Evolutionary conservation across 306 rosid genomes (phyloP), one percentile per base, ranked within the genome.

Genomic region (Glycine tomentella): DNA sequence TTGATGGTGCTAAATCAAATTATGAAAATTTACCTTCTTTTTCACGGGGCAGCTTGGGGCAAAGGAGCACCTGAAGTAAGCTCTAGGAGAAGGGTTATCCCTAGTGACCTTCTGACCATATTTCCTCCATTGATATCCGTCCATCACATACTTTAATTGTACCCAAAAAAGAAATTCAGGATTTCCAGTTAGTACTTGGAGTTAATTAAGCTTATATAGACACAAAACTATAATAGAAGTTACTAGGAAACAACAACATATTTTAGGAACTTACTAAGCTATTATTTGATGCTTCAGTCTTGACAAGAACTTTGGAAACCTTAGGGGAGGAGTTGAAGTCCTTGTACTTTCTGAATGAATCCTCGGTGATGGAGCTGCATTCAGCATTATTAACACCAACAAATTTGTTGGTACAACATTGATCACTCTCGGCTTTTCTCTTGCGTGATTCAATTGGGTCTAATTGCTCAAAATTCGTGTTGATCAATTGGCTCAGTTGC

Each of bases 71-170:
- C 75, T 92, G 75, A 87, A 95, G 86, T 95, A 95, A 64, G 98
- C 98, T 82, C 97, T 91, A 3, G 98, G 98, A 80, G 95, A 95
- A 4, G 98, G 98, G 82, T 95, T 95, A 65, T 95, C 97, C 79
- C 90, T 89, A 6, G 98, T 95, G n/a, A 92, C 97, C 86, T 95
- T 95, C 50, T 95, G 97, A 49, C 98, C 98, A 76, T 95, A 92
- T 80, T 95, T 95, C 56, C 98, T 90, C 98, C 98, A 95, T 38
- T 95, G 97, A 83, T 91, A 91, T 82, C 97, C 97, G 73, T 95
- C 98, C 86, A 87, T 91, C 86, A 95, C 97, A 53, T 81, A 73
- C 97, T 94, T 66, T 38, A 64, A 7, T 5, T 48, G 62, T 31
- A 40, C 8, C 31, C 1, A 25, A 25, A 25, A 49, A 75, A 12